Conservation (phyloP, 768 basidiomycete species). For the Tephrocybe sp. region DNA sequence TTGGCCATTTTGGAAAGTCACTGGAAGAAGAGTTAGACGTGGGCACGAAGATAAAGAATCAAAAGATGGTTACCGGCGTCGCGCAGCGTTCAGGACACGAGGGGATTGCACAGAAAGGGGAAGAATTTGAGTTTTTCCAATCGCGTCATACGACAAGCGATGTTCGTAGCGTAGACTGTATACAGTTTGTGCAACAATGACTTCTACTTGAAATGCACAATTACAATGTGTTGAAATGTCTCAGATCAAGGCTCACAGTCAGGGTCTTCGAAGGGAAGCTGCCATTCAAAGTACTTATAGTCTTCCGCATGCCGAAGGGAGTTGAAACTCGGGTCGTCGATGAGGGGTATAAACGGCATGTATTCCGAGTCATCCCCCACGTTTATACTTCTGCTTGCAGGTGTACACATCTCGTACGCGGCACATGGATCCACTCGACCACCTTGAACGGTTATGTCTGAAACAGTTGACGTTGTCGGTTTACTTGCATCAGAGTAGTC, state of each 20-base stretch:
- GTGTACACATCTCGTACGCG: slow-evolving; percentile 57
- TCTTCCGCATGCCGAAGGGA: slow-evolving; percentile 33
- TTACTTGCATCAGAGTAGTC: slow-evolving; percentile 9
- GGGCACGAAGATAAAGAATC: background rate
- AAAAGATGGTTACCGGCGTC: slow-evolving; percentile 15
- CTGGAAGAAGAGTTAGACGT: slow-evolving; percentile 14
- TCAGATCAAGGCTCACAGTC: slow-evolving; percentile 29
- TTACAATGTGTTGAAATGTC: background rate
- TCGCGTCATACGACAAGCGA: slow-evolving; percentile 36
- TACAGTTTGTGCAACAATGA: slow-evolving; percentile 47
- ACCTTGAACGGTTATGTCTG: slow-evolving; percentile 9
- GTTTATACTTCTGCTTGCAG: slow-evolving; percentile 42
- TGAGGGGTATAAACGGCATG: slow-evolving; percentile 61
- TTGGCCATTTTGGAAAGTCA: slow-evolving; percentile 32
- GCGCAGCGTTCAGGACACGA: slow-evolving; percentile 24
- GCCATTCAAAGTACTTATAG: slow-evolving; percentile 53
- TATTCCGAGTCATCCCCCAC: slow-evolving; percentile 56
- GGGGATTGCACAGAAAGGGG: slow-evolving; percentile 33
- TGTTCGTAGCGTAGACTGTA: slow-evolving; percentile 38
- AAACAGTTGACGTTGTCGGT: slow-evolving; percentile 9
- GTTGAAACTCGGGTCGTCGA: slow-evolving; percentile 58
- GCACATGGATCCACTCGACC: slow-evolving; percentile 26
- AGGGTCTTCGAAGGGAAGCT: slow-evolving; percentile 28
- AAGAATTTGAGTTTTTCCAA: slow-evolving; percentile 49
- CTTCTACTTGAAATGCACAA: slow-evolving; percentile 36